A percentile compares a stretch with the other conserved stretches of the same genome.
These are phyloP conservation scores for Tricholoma flavovirens DNA, from an alignment of 768 basidiomycete species.

Conservation along the genomic window DNA sequence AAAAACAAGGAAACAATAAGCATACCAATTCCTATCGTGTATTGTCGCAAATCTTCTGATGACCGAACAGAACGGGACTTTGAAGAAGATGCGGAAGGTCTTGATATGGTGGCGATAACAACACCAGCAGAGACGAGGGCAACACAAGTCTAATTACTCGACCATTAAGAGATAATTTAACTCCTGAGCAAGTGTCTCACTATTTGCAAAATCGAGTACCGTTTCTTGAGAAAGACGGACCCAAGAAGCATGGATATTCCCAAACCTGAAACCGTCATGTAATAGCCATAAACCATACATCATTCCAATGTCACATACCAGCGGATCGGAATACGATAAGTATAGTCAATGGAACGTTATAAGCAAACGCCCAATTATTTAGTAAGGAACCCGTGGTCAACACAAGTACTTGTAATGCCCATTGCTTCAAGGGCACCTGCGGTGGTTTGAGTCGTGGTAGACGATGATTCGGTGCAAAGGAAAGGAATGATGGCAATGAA, in stretches of 20 bases:
- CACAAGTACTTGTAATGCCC: slow-evolving; percentile 68
- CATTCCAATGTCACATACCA: slow-evolving; percentile 34
- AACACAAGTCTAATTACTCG: slow-evolving; percentile 48
- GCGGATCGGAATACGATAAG: slow-evolving; percentile 85
- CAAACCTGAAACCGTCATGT: slow-evolving; percentile 40
- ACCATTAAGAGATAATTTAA: not conserved
- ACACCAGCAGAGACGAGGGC: slow-evolving; percentile 65
- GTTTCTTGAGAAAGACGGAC: slow-evolving; percentile 48
- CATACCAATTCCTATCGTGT: slow-evolving; percentile 64
- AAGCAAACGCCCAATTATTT: slow-evolving; percentile 80
- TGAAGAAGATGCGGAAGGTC: slow-evolving; percentile 27
- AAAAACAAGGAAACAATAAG: slow-evolving; percentile 61
- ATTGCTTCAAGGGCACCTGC: slow-evolving; percentile 60
- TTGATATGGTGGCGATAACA: slow-evolving; percentile 64
- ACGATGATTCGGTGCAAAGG: slow-evolving; percentile 24
- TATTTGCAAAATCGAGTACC: slow-evolving; percentile 56
- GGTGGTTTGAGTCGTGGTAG: slow-evolving; percentile 57
- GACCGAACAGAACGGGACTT: slow-evolving; percentile 14
- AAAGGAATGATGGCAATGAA: slow-evolving; percentile 59
- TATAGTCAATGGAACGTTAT: slow-evolving; percentile 68
- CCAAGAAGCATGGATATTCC: slow-evolving; percentile 76
- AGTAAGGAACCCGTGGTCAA: slow-evolving; percentile 62
- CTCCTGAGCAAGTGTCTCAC: slow-evolving; percentile 31
- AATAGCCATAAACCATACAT: slow-evolving; percentile 4
- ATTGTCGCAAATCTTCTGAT: slow-evolving; percentile 37